phyloP scores from a whole-genome alignment of 768 basidiomycete genomes.

The Tulasnella sp. region DNA sequence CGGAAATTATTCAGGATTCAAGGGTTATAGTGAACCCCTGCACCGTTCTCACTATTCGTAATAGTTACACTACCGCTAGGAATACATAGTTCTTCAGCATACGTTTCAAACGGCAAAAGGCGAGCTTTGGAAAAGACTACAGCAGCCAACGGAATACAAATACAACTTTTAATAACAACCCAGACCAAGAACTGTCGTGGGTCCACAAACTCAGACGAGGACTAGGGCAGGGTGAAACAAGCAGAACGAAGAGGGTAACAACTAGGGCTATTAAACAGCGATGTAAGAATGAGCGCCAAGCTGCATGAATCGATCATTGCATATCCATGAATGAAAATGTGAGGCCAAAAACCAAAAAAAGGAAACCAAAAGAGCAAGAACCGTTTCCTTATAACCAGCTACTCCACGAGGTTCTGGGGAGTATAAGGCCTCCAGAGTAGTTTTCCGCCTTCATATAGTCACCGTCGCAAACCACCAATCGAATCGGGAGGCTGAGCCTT shows the following conservation, averaged over 20 bases:
- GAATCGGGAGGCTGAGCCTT: not conserved
- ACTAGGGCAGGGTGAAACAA: not conserved
- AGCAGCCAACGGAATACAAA: not conserved
- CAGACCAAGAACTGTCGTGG: not conserved
- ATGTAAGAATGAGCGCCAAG: not conserved
- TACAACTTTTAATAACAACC: not conserved
- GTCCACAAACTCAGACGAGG: not conserved
- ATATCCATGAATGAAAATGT: not conserved
- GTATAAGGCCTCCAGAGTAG: not conserved
- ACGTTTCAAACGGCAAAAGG: not conserved
- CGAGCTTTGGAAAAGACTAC: not conserved
- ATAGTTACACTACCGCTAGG: too few species aligned
- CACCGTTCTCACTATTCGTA: too few species aligned
- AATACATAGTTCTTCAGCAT: not conserved
- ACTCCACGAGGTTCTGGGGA: not conserved
- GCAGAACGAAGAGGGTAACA: not conserved
- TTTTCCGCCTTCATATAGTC: not conserved
- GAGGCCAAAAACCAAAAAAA: not conserved
- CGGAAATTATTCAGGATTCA: too few species aligned
- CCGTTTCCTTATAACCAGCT: not conserved
- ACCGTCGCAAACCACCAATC: not conserved
- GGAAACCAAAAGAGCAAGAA: not conserved
- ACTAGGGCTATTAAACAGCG: not conserved
- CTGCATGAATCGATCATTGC: not conserved
- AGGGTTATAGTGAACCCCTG: too few species aligned